Conservation (phyloP, 345 rosid species). For the Arabis hirsuta region DNA sequence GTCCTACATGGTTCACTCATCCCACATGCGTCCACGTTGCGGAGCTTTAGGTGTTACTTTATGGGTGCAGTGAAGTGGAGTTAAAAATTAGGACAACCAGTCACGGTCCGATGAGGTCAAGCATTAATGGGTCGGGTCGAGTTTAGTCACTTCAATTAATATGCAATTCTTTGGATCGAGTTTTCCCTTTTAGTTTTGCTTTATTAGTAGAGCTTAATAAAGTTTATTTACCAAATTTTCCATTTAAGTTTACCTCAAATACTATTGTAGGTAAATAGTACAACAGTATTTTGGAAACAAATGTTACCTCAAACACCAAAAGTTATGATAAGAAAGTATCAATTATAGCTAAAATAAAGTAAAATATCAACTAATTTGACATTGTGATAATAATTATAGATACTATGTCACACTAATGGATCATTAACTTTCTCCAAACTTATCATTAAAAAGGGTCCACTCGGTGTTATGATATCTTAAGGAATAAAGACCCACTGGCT, state of each 20-base stretch:
- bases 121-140: constrained; percentile 45
- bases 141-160: constrained; percentile 33
- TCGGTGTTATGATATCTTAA: constrained; percentile 9
- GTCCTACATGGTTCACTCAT: constrained; percentile 27
- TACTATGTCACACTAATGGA: constrained; percentile 20
- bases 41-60: constrained; percentile 39
- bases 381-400: constrained; percentile 1
- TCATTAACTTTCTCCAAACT: constrained; percentile 24
- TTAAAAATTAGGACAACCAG: constrained; percentile 36
- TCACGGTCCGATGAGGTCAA: constrained; percentile 39
- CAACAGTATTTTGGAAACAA: too few species aligned
- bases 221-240: too few species aligned
- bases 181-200: too few species aligned
- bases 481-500: constrained; percentile 3
- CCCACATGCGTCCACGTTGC: constrained; percentile 46
- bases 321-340: not conserved
- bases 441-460: constrained; percentile 37
- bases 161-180: constrained; percentile 3
- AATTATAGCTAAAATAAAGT: not conserved
- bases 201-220: too few species aligned
- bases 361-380: constrained; percentile 13
- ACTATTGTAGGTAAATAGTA: too few species aligned
- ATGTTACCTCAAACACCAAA: too few species aligned
- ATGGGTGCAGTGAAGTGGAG: constrained; percentile 34
- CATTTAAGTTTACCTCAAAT: too few species aligned